These are phyloP conservation scores for Candida tammaniensis DNA, from an alignment of 805 yeast species.

Conservation along the genomic window DNA sequence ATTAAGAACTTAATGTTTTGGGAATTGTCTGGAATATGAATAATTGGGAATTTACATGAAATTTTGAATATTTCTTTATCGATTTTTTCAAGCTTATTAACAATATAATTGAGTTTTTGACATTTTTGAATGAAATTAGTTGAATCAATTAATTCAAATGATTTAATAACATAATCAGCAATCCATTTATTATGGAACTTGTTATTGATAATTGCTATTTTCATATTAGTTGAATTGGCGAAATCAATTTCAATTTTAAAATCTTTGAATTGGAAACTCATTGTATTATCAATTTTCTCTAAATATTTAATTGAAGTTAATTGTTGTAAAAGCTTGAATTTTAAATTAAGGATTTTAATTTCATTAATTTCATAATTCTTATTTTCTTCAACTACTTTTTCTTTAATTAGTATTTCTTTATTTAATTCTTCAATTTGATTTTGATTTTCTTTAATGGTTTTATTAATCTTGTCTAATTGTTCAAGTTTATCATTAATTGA, in stretches of 20 bases:
- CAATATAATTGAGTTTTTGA: constrained; percentile 13
- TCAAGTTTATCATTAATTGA: constrained; percentile 3
- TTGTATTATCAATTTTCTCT: constrained; percentile 1
- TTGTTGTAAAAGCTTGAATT: constrained; percentile 24
- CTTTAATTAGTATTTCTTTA: constrained; percentile 8
- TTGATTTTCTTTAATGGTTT: constrained; percentile 1
- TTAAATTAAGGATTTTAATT: constrained; percentile 17
- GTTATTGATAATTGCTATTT: background rate
- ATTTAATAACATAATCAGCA: constrained; percentile 2
- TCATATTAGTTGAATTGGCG: background rate
- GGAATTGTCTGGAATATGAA: background rate
- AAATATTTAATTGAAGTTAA: constrained; percentile 21
- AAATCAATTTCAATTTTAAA: constrained; percentile 10
- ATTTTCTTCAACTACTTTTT: constrained; percentile 10
- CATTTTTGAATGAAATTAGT: constrained; percentile 16
- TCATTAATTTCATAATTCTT: constrained; percentile 21
- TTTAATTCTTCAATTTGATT: constrained; percentile 6
- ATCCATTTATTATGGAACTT: constrained; percentile 14
- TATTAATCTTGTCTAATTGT: constrained; percentile 1
- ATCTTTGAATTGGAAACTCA: constrained; percentile 8
- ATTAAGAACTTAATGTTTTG: background rate
- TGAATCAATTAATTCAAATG: constrained; percentile 1
- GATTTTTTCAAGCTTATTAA: constrained; percentile 19
- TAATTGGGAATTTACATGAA: constrained; percentile 26
- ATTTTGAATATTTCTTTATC: constrained; percentile 31